phyloP scores from a whole-genome alignment of 176 grass and related monocot species.

The Musa schizocarpa region DNA sequence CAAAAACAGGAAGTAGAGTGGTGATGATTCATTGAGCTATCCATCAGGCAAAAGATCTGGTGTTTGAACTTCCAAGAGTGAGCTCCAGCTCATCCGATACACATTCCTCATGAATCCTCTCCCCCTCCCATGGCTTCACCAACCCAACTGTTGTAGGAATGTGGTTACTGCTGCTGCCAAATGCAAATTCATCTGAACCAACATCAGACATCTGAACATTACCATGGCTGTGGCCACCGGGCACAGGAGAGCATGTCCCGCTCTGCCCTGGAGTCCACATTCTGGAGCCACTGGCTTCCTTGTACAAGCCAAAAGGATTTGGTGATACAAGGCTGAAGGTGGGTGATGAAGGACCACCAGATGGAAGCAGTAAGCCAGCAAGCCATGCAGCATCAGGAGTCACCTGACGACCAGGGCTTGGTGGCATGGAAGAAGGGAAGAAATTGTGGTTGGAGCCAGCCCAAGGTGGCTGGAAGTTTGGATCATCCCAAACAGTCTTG shows the following conservation, averaged over 20 bases:
- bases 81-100: conserved; percentile 82
- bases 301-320: conserved; percentile 68
- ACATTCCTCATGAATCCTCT: conserved; percentile 80
- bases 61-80: conserved; percentile 72
- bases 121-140: conserved; percentile 91
- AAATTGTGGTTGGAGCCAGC: neutral
- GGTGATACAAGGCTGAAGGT: conserved; percentile 72
- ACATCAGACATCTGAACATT: conserved; percentile 55
- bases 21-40: neutral
- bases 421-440: conserved; percentile 3
- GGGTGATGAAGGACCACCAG: conserved; percentile 37
- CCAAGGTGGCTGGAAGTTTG: conserved; percentile 5
- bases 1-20: no score
- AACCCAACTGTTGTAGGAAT: conserved; percentile 29
- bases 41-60: conserved; percentile 21
- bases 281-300: conserved; percentile 42
- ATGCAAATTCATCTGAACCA: conserved; percentile 65
- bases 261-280: conserved; percentile 76
- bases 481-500: conserved; percentile 12
- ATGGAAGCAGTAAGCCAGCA: conserved; percentile 9
- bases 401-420: conserved; percentile 37
- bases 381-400: conserved; percentile 41
- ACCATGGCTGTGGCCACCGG: conserved; percentile 21
- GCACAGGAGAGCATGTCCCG: conserved; percentile 72
- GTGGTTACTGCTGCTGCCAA: conserved; percentile 51